Conservation (phyloP, 257 asterid species). For the Fraxinus quadrangulata region DNA sequence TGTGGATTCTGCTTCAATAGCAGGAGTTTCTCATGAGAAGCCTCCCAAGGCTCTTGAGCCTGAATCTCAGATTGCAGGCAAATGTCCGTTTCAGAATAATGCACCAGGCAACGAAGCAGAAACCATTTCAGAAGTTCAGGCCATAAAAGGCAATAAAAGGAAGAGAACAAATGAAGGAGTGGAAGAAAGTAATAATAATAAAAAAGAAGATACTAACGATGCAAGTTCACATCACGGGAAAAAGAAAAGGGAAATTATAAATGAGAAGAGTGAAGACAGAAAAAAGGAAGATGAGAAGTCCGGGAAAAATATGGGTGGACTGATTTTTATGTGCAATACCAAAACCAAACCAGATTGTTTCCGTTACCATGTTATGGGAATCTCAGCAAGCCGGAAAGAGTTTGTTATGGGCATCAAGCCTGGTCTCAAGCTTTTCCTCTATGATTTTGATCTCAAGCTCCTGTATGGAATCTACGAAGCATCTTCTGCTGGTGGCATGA, state of each 20-base stretch:
- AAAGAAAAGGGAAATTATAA: constrained; percentile 29
- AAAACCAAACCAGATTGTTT: constrained; percentile 97
- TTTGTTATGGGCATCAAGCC: constrained; percentile 68
- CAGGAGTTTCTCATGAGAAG: constrained; percentile 30
- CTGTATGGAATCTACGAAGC: constrained; percentile 90
- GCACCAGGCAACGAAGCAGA: constrained; percentile 40
- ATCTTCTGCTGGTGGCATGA: constrained; percentile 84
- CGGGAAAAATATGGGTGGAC: constrained; percentile 60
- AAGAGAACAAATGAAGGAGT: constrained; percentile 39
- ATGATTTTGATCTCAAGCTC: constrained; percentile 81
- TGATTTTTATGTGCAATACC: constrained; percentile 87
- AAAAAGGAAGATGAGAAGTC: constrained; percentile 32
- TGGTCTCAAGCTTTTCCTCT: constrained; percentile 81
- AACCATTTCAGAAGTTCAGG: constrained; percentile 26
- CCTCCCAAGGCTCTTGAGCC: constrained; percentile 53
- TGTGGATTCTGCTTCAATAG: constrained; percentile 31
- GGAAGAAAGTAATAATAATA: constrained; percentile 26
- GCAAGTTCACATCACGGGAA: constrained; percentile 18
- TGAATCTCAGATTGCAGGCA: constrained; percentile 37
- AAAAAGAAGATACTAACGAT: constrained; percentile 24
- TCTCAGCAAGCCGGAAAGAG: constrained; percentile 61
- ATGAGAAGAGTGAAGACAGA: constrained; percentile 32
- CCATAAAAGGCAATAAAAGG: constrained; percentile 35
- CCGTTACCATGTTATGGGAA: constrained; percentile 75
- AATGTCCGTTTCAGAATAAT: constrained; percentile 36